Evolutionary conservation across 2,329 filamentous ascomycete genomes (phyloP).

Genomic region (Pochonia chlamydosporia): DNA sequence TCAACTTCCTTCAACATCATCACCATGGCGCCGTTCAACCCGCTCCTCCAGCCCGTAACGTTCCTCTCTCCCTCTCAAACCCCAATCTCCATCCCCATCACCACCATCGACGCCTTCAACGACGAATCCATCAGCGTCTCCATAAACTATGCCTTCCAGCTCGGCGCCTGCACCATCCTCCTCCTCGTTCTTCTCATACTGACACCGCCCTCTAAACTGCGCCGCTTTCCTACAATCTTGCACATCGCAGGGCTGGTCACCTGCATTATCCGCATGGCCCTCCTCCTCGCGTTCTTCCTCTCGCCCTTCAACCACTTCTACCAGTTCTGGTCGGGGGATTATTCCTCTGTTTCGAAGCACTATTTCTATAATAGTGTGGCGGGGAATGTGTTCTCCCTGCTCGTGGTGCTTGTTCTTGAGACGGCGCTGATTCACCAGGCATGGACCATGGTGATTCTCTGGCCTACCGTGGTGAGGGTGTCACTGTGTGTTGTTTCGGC

Average conservation of each 20-base stretch:
- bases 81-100: slow-evolving; percentile 25
- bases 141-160: slow-evolving; percentile 65
- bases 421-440: slow-evolving; percentile 45
- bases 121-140: slow-evolving; percentile 27
- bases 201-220: slow-evolving; percentile 60
- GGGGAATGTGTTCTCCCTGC: slow-evolving; percentile 34
- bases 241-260: slow-evolving; percentile 56
- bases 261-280: slow-evolving; percentile 52
- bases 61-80: slow-evolving; percentile 25
- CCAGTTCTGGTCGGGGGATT: slow-evolving; percentile 50
- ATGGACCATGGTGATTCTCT: slow-evolving; percentile 46
- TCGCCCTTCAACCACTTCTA: slow-evolving; percentile 59
- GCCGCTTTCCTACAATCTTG: slow-evolving; percentile 58
- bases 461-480: slow-evolving; percentile 31
- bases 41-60: slow-evolving; percentile 28
- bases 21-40: slow-evolving; percentile 23
- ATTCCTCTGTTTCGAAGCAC: slow-evolving; percentile 34
- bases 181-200: slow-evolving; percentile 61
- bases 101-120: slow-evolving; percentile 25
- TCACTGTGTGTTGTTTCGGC: slow-evolving; percentile 24
- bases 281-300: slow-evolving; percentile 55
- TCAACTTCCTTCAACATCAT: no score
- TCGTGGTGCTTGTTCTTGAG: slow-evolving; percentile 40
- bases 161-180: slow-evolving; percentile 62
- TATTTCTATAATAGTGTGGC: slow-evolving; percentile 32